Percentiles rank a stretch among this genome's conserved stretches.
Conservation (phyloP, 108 stramenopile species). For the Cyclotella choctawhatcheeana region DNA sequence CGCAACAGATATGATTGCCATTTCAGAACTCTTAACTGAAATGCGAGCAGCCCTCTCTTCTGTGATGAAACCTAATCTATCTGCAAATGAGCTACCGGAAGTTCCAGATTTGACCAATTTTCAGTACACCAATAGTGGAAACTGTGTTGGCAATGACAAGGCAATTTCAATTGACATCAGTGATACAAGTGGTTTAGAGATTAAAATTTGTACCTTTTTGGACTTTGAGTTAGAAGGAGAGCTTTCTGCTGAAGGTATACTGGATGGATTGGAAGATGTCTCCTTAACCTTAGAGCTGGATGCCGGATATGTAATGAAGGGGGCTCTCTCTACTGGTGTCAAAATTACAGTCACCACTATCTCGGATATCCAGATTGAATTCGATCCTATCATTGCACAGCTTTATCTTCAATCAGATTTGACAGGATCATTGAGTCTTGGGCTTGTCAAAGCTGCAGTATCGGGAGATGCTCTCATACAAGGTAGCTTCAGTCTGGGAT, state of each 20-base stretch:
- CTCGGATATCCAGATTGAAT: background rate
- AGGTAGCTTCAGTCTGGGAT: slow-evolving; percentile 7
- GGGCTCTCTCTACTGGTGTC: background rate
- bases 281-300: slow-evolving; percentile 5
- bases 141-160: background rate
- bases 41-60: slow-evolving; percentile 15
- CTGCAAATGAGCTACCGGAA: background rate
- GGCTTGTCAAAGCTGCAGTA: slow-evolving; percentile 14
- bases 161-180: background rate
- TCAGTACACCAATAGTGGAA: background rate
- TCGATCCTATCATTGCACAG: slow-evolving; percentile 31
- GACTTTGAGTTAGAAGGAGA: slow-evolving; percentile 24
- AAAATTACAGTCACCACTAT: background rate
- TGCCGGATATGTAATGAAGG: background rate
- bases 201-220: slow-evolving; percentile 30
- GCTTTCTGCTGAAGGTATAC: slow-evolving; percentile 14
- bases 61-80: slow-evolving; percentile 14
- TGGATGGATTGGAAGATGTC: slow-evolving; percentile 20
- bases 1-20: slow-evolving; percentile 12
- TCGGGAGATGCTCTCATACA: background rate
- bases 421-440: background rate
- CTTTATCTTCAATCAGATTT: slow-evolving; percentile 12
- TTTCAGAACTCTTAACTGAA: slow-evolving; percentile 15
- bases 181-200: background rate
- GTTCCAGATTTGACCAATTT: background rate